Evolutionary conservation across 1,284 basidiomycete species (phyloP), one percentile per base, ranked within the genome.

Genomic region (Tylopilus sp.): DNA sequence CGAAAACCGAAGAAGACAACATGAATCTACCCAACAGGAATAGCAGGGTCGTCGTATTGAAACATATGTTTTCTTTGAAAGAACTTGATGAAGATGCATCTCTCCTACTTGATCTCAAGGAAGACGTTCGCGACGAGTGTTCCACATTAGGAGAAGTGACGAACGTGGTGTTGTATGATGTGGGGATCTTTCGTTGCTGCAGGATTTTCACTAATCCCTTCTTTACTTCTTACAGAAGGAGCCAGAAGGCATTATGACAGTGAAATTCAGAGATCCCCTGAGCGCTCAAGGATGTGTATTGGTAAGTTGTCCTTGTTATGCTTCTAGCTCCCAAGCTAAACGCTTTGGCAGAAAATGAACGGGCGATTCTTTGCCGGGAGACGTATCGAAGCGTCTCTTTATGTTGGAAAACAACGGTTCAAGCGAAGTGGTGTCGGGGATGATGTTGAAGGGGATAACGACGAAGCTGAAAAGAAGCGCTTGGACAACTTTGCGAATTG

Each of bases 81-180:
- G 93, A 97, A 63, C 79, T 99, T 1, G 88, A 93, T 33, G 84
- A 92, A 61, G 96, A 99, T 63, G 81, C 92, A 0, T 82, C 90
- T 5, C 74, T 99, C 20, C 74, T 98, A 13, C 81, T 99, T 11
- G 96, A 99, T 63, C 79, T 98, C 48, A 98, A 98, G 67, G 90
- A 97, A 62, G 96, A 99, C 61, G 94, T 99, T 10, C 82, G 96
- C 51, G 94, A 97, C 36, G 96, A 99, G 66, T 97, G 94, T 59
- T 87, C 89, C 48, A 81, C 81, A 0, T 72, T 99, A 13, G 97
- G 97, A n/a, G 86, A 92, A 59, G 96, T 99, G 3, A 99, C 95
- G 1, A 98, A 94, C 63, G 92, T 98, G 1, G 86, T 93, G n/a
- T 72, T 99, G 29, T 99, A 96, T 70, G 96, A 99, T 74, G 94